A percentile compares a stretch with the other conserved stretches of the same genome.
Evolutionary conservation across 331 rosid species (phyloP).

Genomic region (Stylosanthes scabra): DNA sequence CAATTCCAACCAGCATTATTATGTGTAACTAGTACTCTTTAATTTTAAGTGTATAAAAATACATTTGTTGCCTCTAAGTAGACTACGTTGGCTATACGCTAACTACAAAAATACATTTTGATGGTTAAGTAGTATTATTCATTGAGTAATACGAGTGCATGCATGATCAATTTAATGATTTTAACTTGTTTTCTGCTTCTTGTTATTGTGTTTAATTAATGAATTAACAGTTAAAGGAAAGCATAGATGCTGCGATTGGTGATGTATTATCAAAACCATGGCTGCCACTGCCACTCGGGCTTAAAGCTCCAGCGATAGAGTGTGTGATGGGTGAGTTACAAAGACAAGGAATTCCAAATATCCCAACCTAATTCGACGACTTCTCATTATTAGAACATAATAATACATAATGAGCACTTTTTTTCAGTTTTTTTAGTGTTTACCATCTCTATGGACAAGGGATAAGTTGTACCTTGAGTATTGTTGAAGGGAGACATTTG

Average conservation of each 20-base stretch:
- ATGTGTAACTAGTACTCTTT: too few species aligned
- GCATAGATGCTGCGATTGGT: conserved; percentile 89
- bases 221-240: conserved; percentile 79
- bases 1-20: background rate
- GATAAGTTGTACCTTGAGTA: background rate
- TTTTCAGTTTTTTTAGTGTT: too few species aligned
- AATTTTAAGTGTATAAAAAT: too few species aligned
- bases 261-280: conserved; percentile 86
- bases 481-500: background rate
- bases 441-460: background rate
- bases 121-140: too few species aligned
- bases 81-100: too few species aligned
- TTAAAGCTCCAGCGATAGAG: conserved; percentile 81
- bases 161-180: too few species aligned
- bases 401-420: background rate
- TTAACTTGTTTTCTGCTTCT: background rate
- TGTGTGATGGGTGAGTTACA: conserved; percentile 85
- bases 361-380: conserved; percentile 82
- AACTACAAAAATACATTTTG: too few species aligned
- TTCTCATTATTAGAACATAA: conserved; percentile 25
- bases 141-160: background rate
- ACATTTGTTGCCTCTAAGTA: too few species aligned
- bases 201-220: background rate
- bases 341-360: conserved; percentile 76
- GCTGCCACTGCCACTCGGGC: conserved; percentile 95